phyloP scores from a whole-genome alignment of 2,329 filamentous ascomycete genomes.

The Arthrobotrys pseudoclavata region DNA sequence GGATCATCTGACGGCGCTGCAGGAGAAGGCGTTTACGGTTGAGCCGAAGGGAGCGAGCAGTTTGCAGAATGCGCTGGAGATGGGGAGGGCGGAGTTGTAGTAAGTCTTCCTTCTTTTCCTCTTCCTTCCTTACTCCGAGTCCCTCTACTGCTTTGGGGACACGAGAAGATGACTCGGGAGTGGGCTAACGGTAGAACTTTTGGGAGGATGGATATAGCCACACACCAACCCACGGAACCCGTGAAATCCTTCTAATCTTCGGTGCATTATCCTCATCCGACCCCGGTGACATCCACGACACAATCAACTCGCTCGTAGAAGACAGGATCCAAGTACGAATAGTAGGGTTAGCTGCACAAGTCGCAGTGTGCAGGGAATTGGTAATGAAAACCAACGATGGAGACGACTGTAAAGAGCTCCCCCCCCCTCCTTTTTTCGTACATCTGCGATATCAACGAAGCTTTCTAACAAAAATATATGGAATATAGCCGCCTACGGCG shows the following conservation, averaged over 20 bases:
- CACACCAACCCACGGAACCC: slow-evolving; percentile 90
- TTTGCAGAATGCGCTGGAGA: slow-evolving; percentile 94
- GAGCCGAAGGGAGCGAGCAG: slow-evolving; percentile 82
- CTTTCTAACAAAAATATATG: background rate
- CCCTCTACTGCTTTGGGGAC: background rate
- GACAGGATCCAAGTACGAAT: slow-evolving; percentile 90
- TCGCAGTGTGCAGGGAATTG: slow-evolving; percentile 91
- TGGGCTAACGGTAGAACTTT: background rate
- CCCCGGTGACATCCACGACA: slow-evolving; percentile 94
- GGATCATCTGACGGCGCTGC: slow-evolving; percentile 83
- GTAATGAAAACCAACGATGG: slow-evolving; percentile 88
- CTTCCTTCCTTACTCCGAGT: background rate
- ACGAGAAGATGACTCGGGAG: background rate
- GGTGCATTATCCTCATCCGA: slow-evolving; percentile 91
- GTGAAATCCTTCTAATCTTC: slow-evolving; percentile 92
- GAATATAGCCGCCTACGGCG: slow-evolving; percentile 74
- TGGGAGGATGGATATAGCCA: slow-evolving; percentile 71
- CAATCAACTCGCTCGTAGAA: slow-evolving; percentile 80
- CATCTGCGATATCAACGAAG: background rate
- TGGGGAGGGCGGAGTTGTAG: slow-evolving; percentile 93
- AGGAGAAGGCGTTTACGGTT: slow-evolving; percentile 74
- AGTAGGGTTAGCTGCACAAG: slow-evolving; percentile 89
- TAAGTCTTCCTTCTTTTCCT: slow-evolving; percentile 66
- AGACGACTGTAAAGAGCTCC: slow-evolving; percentile 70
- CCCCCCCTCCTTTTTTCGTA: background rate